Conservation (phyloP, 495 filamentous ascomycete genomes). For the Penicillium taxi region DNA sequence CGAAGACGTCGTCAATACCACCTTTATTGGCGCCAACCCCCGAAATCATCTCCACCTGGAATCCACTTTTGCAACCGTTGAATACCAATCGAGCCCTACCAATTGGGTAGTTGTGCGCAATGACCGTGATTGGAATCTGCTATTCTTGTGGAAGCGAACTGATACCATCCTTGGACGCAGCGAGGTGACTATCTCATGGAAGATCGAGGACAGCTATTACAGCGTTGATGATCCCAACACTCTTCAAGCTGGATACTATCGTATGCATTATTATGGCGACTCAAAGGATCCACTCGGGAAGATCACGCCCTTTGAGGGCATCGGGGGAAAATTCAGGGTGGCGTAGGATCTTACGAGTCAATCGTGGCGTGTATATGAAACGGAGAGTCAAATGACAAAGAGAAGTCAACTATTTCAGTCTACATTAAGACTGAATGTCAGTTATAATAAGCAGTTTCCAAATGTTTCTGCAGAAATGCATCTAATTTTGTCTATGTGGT, state of each 20-base stretch:
- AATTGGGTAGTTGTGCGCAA: constrained; percentile 56
- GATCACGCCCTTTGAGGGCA: constrained; percentile 68
- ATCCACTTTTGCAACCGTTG: constrained; percentile 71
- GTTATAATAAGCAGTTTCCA: too few relatives aligned
- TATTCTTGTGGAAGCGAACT: constrained; percentile 58
- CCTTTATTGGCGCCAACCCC: constrained; percentile 85
- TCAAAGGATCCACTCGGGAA: constrained; percentile 60
- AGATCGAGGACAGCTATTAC: constrained; percentile 53
- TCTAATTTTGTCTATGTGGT: too few relatives aligned
- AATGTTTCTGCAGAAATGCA: too few relatives aligned
- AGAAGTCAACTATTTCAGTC: too few relatives aligned
- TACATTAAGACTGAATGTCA: too few relatives aligned
- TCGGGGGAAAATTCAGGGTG: constrained; percentile 58
- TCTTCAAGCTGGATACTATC: constrained; percentile 57
- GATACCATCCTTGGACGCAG: constrained; percentile 66
- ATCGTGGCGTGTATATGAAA: constrained; percentile 5
- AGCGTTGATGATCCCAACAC: constrained; percentile 27
- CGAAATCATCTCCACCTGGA: constrained; percentile 77
- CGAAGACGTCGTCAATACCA: constrained; percentile 52
- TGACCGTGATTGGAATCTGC: constrained; percentile 22
- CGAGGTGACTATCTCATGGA: constrained; percentile 73
- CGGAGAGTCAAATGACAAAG: too few relatives aligned
- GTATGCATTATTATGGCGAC: constrained; percentile 81
- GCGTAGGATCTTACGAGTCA: too few relatives aligned
- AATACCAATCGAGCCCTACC: constrained; percentile 46